A percentile compares a stretch with the other conserved stretches of the same genome.
Evolutionary conservation across 2,329 filamentous ascomycete genomes (phyloP).

Genomic region (Aurifilum marmelostoma): DNA sequence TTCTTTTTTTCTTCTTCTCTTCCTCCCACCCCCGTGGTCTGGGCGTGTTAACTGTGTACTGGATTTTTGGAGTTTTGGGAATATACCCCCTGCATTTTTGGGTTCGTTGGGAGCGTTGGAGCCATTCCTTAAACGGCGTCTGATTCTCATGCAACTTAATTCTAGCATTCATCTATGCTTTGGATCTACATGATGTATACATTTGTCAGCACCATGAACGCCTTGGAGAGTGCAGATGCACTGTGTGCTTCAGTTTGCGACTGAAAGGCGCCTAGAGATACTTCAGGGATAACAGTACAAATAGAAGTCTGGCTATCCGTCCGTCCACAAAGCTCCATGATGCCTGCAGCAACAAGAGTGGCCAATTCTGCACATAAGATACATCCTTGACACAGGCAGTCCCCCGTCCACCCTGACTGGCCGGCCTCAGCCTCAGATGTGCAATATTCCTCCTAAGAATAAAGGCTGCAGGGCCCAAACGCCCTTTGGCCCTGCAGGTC

Average conservation of each 20-base stretch:
- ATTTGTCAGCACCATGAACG: neutral
- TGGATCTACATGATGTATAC: neutral
- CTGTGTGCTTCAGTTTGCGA: neutral
- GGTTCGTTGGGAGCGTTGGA: neutral
- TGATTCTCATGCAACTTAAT: neutral
- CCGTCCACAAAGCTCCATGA: neutral
- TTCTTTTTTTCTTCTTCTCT: neutral
- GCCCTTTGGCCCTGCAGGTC: constrained; percentile 19
- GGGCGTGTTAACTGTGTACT: neutral
- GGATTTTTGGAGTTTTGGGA: constrained; percentile 2
- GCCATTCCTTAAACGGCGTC: neutral
- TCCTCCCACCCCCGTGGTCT: neutral
- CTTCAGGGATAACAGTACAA: neutral
- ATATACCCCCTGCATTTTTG: constrained; percentile 17
- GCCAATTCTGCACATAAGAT: neutral
- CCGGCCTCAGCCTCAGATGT: neutral
- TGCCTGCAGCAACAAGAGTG: neutral
- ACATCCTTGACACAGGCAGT: neutral
- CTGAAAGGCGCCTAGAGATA: neutral
- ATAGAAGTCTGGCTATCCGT: neutral
- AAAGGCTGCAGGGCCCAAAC: constrained; percentile 1
- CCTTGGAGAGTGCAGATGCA: neutral
- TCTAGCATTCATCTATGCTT: neutral
- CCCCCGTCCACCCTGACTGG: too few species aligned
- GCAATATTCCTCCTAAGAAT: neutral